A percentile compares a stretch with the other conserved stretches of the same genome.
Evolutionary conservation across 2,329 filamentous ascomycete genomes (phyloP).

Genomic region (Aspergillus melleus): DNA sequence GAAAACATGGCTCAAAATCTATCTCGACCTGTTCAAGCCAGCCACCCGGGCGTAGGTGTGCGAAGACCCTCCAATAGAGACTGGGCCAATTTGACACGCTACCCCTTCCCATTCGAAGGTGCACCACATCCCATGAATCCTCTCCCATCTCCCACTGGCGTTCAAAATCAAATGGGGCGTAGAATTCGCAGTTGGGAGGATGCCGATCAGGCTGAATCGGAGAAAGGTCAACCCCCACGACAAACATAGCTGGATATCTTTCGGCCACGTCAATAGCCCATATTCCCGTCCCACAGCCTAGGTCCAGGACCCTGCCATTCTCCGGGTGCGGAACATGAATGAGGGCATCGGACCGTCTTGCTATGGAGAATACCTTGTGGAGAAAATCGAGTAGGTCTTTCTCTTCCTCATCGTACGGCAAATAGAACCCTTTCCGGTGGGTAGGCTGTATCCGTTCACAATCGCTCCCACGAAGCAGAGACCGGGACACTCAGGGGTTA

Average conservation of each 20-base stretch:
- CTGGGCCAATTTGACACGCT: background rate
- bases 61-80: background rate
- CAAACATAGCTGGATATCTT: background rate
- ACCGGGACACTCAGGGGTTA: background rate
- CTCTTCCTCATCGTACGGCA: background rate
- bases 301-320: background rate
- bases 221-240: background rate
- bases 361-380: background rate
- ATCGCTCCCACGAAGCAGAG: background rate
- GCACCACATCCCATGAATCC: constrained; percentile 3
- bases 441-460: background rate
- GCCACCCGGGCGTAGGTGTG: constrained; percentile 1
- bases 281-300: constrained; percentile 2
- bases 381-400: constrained; percentile 2
- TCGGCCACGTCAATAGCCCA: constrained; percentile 1
- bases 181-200: background rate
- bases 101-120: constrained; percentile 3
- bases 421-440: background rate
- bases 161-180: background rate
- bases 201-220: background rate
- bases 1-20: background rate
- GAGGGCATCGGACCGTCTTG: background rate
- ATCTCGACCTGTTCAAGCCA: constrained; percentile 7
- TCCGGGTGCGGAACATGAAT: constrained; percentile 1
- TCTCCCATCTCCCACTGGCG: constrained; percentile 1